A percentile compares a stretch with the other conserved stretches of the same genome.
Conservation (phyloP, 1,139 yeast species). For the Candida sojae region DNA sequence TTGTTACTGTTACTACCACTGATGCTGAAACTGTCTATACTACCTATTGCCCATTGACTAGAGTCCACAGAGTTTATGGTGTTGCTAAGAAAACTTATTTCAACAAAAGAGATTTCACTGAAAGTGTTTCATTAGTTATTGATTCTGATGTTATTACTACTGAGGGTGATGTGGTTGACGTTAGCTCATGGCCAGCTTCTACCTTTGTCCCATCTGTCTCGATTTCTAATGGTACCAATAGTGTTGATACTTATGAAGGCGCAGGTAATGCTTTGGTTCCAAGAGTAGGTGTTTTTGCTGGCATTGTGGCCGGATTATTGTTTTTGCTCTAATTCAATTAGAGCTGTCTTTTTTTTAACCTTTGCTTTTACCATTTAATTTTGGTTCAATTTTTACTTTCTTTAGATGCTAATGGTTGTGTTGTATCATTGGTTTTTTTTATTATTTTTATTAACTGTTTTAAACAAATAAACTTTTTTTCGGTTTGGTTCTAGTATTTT, state of each 20-base stretch:
- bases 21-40: slow-evolving; percentile 23
- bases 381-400: not conserved
- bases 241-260: not conserved
- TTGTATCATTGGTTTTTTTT: too few relatives aligned
- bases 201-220: not conserved
- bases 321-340: slow-evolving; percentile 3
- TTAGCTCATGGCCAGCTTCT: not conserved
- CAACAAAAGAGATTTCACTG: not conserved
- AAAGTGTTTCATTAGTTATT: not conserved
- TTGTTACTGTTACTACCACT: slow-evolving; percentile 12
- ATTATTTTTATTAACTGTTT: too few relatives aligned
- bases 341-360: not conserved
- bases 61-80: not conserved
- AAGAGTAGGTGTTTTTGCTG: slow-evolving; percentile 1
- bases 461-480: too few relatives aligned
- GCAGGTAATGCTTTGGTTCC: not conserved
- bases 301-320: not conserved
- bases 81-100: not conserved
- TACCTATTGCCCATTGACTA: slow-evolving; percentile 20
- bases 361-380: not conserved
- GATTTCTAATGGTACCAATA: not conserved
- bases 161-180: not conserved
- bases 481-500: too few relatives aligned
- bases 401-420: not conserved
- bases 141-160: not conserved